Evolutionary conservation across 2,329 filamentous ascomycete species (phyloP).

Genomic region (Alternaria tenuissima): DNA sequence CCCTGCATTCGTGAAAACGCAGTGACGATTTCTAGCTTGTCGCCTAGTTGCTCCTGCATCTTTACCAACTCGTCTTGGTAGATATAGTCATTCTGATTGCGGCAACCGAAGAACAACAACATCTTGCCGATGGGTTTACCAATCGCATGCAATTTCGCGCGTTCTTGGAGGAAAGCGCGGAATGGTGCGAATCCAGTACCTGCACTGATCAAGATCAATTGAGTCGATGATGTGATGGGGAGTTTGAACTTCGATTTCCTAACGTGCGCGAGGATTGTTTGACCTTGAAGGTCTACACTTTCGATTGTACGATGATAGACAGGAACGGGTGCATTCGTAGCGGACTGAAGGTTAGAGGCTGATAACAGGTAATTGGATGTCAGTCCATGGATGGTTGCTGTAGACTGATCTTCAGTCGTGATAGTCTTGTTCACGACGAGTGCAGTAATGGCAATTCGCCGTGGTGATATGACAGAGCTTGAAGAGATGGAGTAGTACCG

Average conservation of each 20-base stretch:
- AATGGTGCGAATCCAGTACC: slow-evolving; percentile 49
- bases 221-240: slow-evolving; percentile 40
- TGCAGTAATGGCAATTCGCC: slow-evolving; percentile 50
- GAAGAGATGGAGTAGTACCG: slow-evolving; percentile 50
- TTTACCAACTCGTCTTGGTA: slow-evolving; percentile 39
- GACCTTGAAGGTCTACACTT: slow-evolving; percentile 24
- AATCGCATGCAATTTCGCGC: slow-evolving; percentile 43
- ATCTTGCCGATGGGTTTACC: slow-evolving; percentile 42
- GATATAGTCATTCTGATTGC: slow-evolving; percentile 43
- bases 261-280: slow-evolving; percentile 51
- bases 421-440: slow-evolving; percentile 48
- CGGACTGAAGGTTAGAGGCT: slow-evolving; percentile 30
- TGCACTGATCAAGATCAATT: slow-evolving; percentile 55
- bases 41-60: slow-evolving; percentile 29
- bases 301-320: slow-evolving; percentile 21
- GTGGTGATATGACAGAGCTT: slow-evolving; percentile 50
- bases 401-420: slow-evolving; percentile 17
- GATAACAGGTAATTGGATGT: slow-evolving; percentile 53
- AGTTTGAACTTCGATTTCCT: slow-evolving; percentile 58
- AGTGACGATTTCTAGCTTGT: slow-evolving; percentile 35
- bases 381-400: slow-evolving; percentile 44
- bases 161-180: slow-evolving; percentile 46
- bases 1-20: slow-evolving; percentile 33
- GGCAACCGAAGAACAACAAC: slow-evolving; percentile 47
- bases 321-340: slow-evolving; percentile 20